Evolutionary conservation across 2,329 filamentous ascomycete species (phyloP), one percentile per base, ranked within the genome.

Genomic region (Microcyclospora pomicola): DNA sequence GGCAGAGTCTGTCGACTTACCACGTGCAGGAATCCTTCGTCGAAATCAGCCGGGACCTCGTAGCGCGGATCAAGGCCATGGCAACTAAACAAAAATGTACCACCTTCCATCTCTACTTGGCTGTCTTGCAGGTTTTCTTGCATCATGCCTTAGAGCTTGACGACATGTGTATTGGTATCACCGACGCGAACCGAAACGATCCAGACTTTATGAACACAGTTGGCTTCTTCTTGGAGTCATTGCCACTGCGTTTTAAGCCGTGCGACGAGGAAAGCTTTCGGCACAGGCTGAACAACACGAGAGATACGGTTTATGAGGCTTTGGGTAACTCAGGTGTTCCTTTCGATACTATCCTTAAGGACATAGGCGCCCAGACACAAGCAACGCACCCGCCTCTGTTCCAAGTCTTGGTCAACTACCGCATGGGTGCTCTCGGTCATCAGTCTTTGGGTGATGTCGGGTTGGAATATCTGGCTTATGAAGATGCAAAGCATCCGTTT

Each of bases 91-190:
- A 27, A 9, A 47, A 44, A 29, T 32, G 37, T 12, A 54, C 50
- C 0, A 28, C 50, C 1, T 58, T 59, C 37, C 55, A 61, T 33
- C 55, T 62, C 43, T 51, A 59, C 42, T 47, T 64, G 2, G 48
- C 54, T 2, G 50, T 44, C 1, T 49, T 62, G 34, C 37, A 53
- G 10, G 42, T 48, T 0, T 33, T 63, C 2, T 44, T 63, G 1
- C 41, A 37, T 15, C 45, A 48, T 3, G 44, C 52, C 13, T 14
- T 46, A 1, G 46, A 50, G 2, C 35, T 34, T 1, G 43, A 52
- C 0, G 56, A 64, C 9, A 11, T 65, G 4, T 54, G 44, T 31
- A 60, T 66, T 31, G 62, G 61, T 12, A 49, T 66, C 13, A 54
- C 54, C 1, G 60, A 65, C 39, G 60, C 53, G 1, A 52, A 50